Conservation (phyloP, 805 yeast genomes). For the Candida incommunis region DNA sequence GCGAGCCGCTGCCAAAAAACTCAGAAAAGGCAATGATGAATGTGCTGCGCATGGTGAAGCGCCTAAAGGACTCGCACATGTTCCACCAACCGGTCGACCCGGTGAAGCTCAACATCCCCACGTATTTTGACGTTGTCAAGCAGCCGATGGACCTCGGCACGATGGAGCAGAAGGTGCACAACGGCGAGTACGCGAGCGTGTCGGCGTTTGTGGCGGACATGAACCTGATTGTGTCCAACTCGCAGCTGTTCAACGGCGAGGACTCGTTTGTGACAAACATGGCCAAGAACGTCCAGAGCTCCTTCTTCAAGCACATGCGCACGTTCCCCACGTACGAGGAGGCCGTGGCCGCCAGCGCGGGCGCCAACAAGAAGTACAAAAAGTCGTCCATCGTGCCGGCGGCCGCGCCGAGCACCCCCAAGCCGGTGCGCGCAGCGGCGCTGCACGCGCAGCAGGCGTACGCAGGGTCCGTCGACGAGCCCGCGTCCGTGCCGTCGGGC, state of each 20-base stretch:
- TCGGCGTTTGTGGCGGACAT: conserved; percentile 63
- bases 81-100: conserved; percentile 84
- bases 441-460: conserved; percentile 1
- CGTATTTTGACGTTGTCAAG: conserved; percentile 68
- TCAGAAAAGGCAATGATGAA: conserved; percentile 70
- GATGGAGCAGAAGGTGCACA: conserved; percentile 64
- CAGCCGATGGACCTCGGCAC: conserved; percentile 92
- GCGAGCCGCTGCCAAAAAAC: conserved; percentile 33
- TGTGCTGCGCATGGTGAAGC: conserved; percentile 70
- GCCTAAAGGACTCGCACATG: conserved; percentile 87
- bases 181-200: conserved; percentile 58
- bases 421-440: conserved; percentile 5
- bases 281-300: conserved; percentile 83
- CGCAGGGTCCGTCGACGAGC: conserved; percentile 7
- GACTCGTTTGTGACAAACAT: conserved; percentile 73
- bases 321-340: conserved; percentile 63
- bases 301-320: conserved; percentile 84
- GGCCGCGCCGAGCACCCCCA: neutral
- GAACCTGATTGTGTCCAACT: conserved; percentile 71
- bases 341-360: conserved; percentile 9
- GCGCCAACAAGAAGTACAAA: conserved; percentile 12
- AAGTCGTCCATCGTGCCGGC: conserved; percentile 4
- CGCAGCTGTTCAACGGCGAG: conserved; percentile 74
- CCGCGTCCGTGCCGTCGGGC: too few species aligned
- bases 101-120: conserved; percentile 76